Conservation (phyloP, 2,329 filamentous ascomycete genomes). For the Claviceps cyperi region DNA sequence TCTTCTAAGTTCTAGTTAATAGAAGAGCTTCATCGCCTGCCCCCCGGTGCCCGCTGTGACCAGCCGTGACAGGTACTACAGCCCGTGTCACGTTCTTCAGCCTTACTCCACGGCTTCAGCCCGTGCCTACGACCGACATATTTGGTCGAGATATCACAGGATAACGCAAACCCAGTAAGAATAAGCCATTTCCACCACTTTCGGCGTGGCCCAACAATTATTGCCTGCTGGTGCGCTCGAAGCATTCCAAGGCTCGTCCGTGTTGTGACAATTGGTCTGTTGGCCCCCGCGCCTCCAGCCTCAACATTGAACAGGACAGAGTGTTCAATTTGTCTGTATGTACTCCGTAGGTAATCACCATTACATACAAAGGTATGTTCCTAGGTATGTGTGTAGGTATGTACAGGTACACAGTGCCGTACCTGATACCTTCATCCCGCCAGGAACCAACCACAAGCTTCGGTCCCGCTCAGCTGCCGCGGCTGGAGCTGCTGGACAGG, state of each 20-base stretch:
- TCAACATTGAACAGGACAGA: background rate
- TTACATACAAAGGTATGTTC: too few relatives aligned
- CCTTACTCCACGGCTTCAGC: too few relatives aligned
- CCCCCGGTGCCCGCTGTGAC: too few relatives aligned
- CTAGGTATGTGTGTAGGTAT: too few relatives aligned
- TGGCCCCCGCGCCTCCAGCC: background rate
- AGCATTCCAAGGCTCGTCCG: background rate
- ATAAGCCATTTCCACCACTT: conserved; percentile 99
- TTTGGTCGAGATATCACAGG: conserved; percentile 40
- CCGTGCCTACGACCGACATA: conserved; percentile 50
- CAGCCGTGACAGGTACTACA: too few relatives aligned
- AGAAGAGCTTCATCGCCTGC: too few relatives aligned
- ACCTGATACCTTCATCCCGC: background rate
- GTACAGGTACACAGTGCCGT: too few relatives aligned
- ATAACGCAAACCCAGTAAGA: conserved; percentile 83
- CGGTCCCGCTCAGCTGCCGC: background rate
- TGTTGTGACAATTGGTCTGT: background rate
- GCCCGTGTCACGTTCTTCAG: too few relatives aligned
- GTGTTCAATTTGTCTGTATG: background rate
- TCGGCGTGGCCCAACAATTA: conserved; percentile 35
- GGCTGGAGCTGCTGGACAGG: background rate
- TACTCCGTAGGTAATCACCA: too few relatives aligned
- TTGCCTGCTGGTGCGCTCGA: background rate
- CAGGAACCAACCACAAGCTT: conserved; percentile 1
- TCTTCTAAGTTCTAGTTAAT: too few relatives aligned